phyloP scores from a whole-genome alignment of 192 early-diverging fungal genomes.

The Phycomyces nitens region DNA sequence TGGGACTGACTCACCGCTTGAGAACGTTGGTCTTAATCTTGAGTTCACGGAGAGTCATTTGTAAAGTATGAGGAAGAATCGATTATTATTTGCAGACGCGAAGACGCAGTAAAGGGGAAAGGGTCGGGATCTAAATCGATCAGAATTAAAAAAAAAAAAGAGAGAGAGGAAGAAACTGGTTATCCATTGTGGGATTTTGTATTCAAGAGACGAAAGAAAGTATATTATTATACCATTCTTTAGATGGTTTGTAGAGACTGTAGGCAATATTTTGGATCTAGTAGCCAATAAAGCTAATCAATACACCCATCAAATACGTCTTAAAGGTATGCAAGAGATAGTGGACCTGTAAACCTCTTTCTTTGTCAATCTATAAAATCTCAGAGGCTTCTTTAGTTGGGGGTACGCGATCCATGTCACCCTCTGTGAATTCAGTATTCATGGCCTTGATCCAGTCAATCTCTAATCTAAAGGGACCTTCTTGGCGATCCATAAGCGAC shows the following conservation, averaged over 20 bases:
- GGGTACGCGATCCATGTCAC: conserved; percentile 59
- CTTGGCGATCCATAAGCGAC: conserved; percentile 73
- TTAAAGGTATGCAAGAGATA: too few species aligned
- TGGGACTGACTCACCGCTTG: conserved; percentile 48
- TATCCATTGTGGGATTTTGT: not conserved
- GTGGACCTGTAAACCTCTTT: too few species aligned
- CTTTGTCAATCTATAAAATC: not conserved
- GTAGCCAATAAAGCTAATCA: too few species aligned
- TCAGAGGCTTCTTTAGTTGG: not conserved
- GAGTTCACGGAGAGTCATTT: conserved; percentile 50
- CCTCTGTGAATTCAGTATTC: conserved; percentile 76
- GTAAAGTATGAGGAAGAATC: too few species aligned
- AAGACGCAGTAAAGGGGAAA: too few species aligned
- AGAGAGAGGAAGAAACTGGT: too few species aligned
- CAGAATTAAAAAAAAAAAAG: conserved; percentile 2
- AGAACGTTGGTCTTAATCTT: conserved; percentile 58
- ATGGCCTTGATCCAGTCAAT: conserved; percentile 89
- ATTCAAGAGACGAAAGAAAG: not conserved
- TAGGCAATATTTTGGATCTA: too few species aligned
- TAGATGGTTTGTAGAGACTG: too few species aligned
- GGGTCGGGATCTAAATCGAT: not conserved
- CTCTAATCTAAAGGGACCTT: conserved; percentile 85
- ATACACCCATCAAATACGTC: too few species aligned
- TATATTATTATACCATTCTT: not conserved
- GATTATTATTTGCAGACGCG: too few species aligned